phyloP scores from a whole-genome alignment of 2,329 filamentous ascomycete genomes.

The Phaeosphaeriaceae sp. region DNA sequence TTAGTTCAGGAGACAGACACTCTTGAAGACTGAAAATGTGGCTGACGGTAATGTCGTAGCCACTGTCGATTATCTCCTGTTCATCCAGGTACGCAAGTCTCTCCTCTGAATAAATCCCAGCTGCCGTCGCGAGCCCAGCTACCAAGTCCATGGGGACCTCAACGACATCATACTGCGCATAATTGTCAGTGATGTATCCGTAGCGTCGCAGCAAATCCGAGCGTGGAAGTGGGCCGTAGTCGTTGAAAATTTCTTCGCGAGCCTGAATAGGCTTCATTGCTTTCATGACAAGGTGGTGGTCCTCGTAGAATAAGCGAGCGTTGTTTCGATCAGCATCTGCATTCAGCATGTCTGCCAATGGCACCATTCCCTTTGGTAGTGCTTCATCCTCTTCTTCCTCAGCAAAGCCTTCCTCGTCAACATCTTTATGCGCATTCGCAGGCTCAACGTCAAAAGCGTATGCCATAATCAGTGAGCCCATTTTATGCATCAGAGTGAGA shows the following conservation, averaged over 20 bases:
- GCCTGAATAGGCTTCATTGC: slow-evolving; percentile 70
- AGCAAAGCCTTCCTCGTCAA: slow-evolving; percentile 61
- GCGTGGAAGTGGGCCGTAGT: slow-evolving; percentile 84
- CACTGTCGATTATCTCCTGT: slow-evolving; percentile 71
- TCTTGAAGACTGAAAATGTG: slow-evolving; percentile 42
- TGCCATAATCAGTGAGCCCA: slow-evolving; percentile 90
- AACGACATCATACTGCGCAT: slow-evolving; percentile 80
- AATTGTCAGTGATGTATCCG: slow-evolving; percentile 82
- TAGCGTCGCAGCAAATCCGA: slow-evolving; percentile 84
- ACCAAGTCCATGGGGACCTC: slow-evolving; percentile 73
- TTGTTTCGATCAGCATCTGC: slow-evolving; percentile 85
- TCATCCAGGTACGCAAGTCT: slow-evolving; percentile 65
- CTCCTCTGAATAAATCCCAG: slow-evolving; percentile 19
- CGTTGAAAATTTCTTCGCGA: slow-evolving; percentile 83
- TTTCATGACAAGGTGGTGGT: slow-evolving; percentile 70
- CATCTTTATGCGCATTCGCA: slow-evolving; percentile 53
- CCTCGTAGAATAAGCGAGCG: slow-evolving; percentile 67
- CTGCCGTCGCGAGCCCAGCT: slow-evolving; percentile 22
- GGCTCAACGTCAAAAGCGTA: slow-evolving; percentile 85
- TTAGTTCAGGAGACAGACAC: slow-evolving; percentile 51
- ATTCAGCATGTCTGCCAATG: slow-evolving; percentile 88
- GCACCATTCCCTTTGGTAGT: slow-evolving; percentile 80
- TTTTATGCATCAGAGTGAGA: slow-evolving; percentile 70
- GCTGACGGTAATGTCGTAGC: slow-evolving; percentile 63
- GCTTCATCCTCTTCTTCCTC: slow-evolving; percentile 57